Base-by-base conservation (phyloP, 2,329 filamentous ascomycete species). In the Aspergillus carbonarius region DNA sequence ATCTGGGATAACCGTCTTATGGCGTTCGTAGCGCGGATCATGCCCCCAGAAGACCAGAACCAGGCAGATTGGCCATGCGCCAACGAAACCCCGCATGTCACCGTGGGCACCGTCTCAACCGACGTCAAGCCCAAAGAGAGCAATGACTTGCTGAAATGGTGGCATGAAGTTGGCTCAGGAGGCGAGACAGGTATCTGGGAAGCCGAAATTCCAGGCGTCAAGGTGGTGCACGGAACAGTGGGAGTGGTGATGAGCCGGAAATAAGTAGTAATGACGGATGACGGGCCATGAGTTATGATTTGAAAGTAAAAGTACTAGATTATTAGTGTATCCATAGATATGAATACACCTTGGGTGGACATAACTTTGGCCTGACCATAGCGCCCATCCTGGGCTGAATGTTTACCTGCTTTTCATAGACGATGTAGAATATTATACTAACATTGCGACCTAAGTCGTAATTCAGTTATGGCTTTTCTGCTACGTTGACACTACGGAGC, bases 71-170 rank as follows among this genome's bases (percentile, higher is more conserved):
- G 88, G 86, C 81, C 86, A 56, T 93, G 88, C 61, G 83, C 85
- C 44, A 99, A 99, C 70, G 76, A 82, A 13, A 82, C 96, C 32
- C 87, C 93, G 10, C 95, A 99, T 72, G 85, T 99, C 60, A 99
- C 95, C 0, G 82, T 98, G 7, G 95, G 95, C 18, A 99, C 95
- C 0, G 85, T 87, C 9, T 84, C 87, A 64, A 76, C 81, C 48
- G 75, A 81, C 7, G 85, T 98, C 68, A 98, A 97, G 79, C 93
- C 95, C 0, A 93, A 90, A 76, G 93, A 99, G 80, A 96, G 93
- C 78, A 99, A 99, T 71, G 88, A 91, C 59, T 67, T 99, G 70
- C 75, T 99, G 58, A 82, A 82, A 63, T 81, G 81, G 60, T 98
- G 93, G 93, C 71, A 95, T 61, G 81, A 88, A 62, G 74, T 77